These are phyloP conservation scores for Handroanthus guayacan DNA, from an alignment of 257 asterid genomes.

Conservation along the genomic window DNA sequence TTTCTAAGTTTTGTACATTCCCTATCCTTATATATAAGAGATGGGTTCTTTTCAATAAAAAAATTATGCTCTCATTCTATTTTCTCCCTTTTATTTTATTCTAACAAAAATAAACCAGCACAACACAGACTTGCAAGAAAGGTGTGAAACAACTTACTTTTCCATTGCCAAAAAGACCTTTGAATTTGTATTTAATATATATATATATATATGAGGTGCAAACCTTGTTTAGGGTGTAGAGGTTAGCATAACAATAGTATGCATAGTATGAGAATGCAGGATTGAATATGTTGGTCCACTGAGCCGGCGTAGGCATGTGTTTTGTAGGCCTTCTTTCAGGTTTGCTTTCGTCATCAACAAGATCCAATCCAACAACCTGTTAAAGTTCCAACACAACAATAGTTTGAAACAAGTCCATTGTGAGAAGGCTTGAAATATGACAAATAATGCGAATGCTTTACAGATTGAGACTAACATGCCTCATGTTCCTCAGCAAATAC, in stretches of 20 bases:
- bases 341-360: constrained; percentile 85
- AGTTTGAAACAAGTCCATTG: constrained; percentile 21
- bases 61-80: too few species aligned
- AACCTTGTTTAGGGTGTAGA: constrained; percentile 79
- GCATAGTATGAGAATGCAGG: constrained; percentile 79
- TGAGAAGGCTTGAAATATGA: constrained; percentile 15
- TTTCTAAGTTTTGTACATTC: too few species aligned
- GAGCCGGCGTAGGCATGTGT: constrained; percentile 86
- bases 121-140: background rate
- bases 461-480: background rate
- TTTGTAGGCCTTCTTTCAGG: constrained; percentile 87
- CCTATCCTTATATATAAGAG: too few species aligned
- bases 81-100: too few species aligned
- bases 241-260: constrained; percentile 83
- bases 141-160: background rate
- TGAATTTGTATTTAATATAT: background rate
- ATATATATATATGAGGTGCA: constrained; percentile 5
- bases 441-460: background rate
- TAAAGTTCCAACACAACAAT: background rate
- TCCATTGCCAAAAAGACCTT: background rate
- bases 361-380: constrained; percentile 85
- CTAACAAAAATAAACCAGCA: background rate
- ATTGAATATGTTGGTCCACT: constrained; percentile 76
- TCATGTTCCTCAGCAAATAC: background rate
- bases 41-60: too few species aligned